Percentiles rank a stretch among this genome's conserved stretches.
phyloP scores from a whole-genome alignment of 2,329 filamentous ascomycete species.

The Tolypocladium guangdongense region DNA sequence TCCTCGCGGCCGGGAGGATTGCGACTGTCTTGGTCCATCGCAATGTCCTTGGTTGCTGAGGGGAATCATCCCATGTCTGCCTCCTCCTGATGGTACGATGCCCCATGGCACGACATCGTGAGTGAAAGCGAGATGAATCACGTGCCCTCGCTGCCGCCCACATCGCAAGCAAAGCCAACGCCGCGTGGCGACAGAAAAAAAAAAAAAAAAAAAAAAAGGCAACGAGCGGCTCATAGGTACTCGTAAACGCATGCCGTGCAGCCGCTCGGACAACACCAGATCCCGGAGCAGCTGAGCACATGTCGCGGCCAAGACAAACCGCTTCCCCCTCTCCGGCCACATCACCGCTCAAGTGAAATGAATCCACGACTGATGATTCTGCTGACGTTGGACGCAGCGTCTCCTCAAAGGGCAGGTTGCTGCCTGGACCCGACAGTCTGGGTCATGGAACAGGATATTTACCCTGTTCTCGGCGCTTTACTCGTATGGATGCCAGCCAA shows the following conservation, averaged over 20 bases:
- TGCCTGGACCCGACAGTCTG: constrained; percentile 5
- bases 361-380: neutral
- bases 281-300: neutral
- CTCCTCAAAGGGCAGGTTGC: constrained; percentile 3
- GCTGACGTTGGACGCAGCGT: constrained; percentile 4
- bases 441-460: constrained; percentile 1
- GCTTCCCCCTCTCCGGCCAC: neutral
- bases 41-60: neutral
- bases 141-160: neutral
- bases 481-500: neutral
- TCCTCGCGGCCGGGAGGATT: neutral
- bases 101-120: neutral
- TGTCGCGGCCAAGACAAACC: neutral
- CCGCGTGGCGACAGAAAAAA: neutral
- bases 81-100: neutral
- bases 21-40: neutral
- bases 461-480: neutral
- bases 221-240: neutral
- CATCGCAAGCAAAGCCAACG: neutral
- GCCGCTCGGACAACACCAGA: neutral
- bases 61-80: neutral
- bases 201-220: neutral
- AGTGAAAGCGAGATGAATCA: neutral
- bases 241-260: neutral
- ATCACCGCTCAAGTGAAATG: neutral